Evolutionary conservation across 208 protist genomes (phyloP).

Genomic region (Trypanosoma mega): DNA sequence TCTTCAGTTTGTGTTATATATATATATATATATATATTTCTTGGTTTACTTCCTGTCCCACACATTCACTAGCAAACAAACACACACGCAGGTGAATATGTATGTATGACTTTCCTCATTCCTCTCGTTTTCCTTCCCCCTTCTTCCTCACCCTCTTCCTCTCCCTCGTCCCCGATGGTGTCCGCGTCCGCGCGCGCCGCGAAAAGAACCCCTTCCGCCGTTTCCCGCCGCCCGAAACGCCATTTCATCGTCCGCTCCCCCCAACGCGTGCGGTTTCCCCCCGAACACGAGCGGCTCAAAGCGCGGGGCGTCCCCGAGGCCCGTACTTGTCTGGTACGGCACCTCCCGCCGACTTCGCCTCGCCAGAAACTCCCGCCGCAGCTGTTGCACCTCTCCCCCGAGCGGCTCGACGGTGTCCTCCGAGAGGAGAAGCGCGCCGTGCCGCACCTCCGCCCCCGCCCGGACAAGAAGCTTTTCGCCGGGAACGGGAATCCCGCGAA

Average conservation of each 20-base stretch:
- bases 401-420: slow-evolving; percentile 54
- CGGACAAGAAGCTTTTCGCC: slow-evolving; percentile 76
- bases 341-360: slow-evolving; percentile 43
- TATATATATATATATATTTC: too few species aligned
- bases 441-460: slow-evolving; percentile 59
- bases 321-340: slow-evolving; percentile 43
- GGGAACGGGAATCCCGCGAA: slow-evolving; percentile 64
- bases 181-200: slow-evolving; percentile 19
- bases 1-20: too few species aligned
- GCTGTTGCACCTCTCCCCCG: slow-evolving; percentile 67
- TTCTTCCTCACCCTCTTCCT: too few species aligned
- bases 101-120: too few species aligned
- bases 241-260: slow-evolving; percentile 1
- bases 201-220: slow-evolving; percentile 13
- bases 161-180: not conserved
- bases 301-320: slow-evolving; percentile 59
- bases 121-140: too few species aligned
- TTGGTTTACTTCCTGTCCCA: too few species aligned
- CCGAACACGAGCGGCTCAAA: slow-evolving; percentile 69
- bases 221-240: not conserved
- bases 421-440: slow-evolving; percentile 72
- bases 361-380: slow-evolving; percentile 69
- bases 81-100: not conserved
- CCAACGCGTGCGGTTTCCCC: slow-evolving; percentile 9
- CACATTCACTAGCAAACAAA: not conserved